Evolutionary conservation across 2,329 filamentous ascomycete genomes (phyloP).

Genomic region (Hymenotorrendiella dingleyae): DNA sequence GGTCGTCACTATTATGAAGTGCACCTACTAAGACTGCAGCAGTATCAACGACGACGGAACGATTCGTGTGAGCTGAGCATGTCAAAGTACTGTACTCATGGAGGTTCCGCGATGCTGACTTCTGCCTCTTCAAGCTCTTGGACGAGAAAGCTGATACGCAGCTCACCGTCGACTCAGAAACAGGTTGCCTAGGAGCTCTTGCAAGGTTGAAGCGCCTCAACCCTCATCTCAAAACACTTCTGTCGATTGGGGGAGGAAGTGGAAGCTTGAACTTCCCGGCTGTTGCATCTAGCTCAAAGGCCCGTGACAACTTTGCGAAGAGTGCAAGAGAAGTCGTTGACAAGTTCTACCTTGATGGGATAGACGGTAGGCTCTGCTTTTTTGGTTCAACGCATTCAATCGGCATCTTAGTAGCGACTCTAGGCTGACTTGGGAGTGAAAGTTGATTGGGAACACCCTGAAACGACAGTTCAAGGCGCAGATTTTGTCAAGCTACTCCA

Average conservation of each 20-base stretch:
- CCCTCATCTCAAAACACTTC: neutral
- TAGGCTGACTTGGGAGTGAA: neutral
- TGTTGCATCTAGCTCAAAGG: neutral
- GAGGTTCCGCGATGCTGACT: too few relatives aligned
- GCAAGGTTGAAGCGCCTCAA: neutral
- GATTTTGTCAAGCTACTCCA: neutral
- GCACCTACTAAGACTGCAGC: too few relatives aligned
- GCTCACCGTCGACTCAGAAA: neutral
- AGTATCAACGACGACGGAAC: conserved; percentile 1
- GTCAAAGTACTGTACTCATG: too few relatives aligned
- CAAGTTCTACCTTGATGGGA: neutral
- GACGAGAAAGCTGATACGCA: conserved; percentile 1
- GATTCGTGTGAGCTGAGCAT: neutral
- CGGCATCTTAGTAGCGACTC: neutral
- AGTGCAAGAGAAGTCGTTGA: neutral
- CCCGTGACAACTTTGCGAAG: conserved; percentile 1
- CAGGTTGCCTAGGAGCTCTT: neutral
- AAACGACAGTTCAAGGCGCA: neutral
- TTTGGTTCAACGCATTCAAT: neutral
- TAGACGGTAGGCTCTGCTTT: neutral
- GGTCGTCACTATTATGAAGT: neutral
- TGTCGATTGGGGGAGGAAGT: conserved; percentile 2
- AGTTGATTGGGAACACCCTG: conserved; percentile 4
- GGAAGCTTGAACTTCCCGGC: neutral
- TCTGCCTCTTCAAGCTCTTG: too few relatives aligned